phyloP scores from a whole-genome alignment of 2,329 filamentous ascomycete genomes.

The Aschersonia sp. region DNA sequence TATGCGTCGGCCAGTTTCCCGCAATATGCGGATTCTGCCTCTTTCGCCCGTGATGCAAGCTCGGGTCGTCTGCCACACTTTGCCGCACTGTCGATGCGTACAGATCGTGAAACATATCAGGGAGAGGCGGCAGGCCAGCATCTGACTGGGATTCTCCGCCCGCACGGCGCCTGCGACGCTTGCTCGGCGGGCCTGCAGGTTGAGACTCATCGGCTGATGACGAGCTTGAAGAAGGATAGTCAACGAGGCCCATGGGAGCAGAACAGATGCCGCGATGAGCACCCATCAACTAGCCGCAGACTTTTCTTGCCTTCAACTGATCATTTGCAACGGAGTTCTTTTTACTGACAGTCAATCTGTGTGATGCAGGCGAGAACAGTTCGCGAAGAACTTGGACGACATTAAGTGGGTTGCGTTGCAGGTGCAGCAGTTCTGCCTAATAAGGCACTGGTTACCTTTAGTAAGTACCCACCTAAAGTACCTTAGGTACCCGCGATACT shows the following conservation, averaged over 20 bases:
- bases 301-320: no score
- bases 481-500: no score
- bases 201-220: conserved; percentile 11
- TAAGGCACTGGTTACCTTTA: no score
- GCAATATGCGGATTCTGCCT: conserved; percentile 69
- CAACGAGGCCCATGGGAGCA: conserved; percentile 32
- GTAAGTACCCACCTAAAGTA: no score
- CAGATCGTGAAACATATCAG: conserved; percentile 69
- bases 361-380: no score
- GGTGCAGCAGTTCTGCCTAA: no score
- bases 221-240: conserved; percentile 39
- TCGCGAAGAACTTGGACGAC: no score
- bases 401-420: no score
- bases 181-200: conserved; percentile 9
- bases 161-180: conserved; percentile 3
- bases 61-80: conserved; percentile 67
- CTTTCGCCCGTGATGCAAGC: conserved; percentile 71
- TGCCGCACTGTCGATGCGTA: conserved; percentile 72
- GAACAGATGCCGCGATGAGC: no score
- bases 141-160: background rate
- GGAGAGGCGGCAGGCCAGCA: conserved; percentile 53
- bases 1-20: conserved; percentile 84
- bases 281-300: no score
- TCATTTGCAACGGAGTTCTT: no score
- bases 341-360: no score